Evolutionary conservation across 305 asterid genomes (phyloP), one percentile per base, ranked within the genome.

Genomic region (Fraxinus xanthoxyloides): DNA sequence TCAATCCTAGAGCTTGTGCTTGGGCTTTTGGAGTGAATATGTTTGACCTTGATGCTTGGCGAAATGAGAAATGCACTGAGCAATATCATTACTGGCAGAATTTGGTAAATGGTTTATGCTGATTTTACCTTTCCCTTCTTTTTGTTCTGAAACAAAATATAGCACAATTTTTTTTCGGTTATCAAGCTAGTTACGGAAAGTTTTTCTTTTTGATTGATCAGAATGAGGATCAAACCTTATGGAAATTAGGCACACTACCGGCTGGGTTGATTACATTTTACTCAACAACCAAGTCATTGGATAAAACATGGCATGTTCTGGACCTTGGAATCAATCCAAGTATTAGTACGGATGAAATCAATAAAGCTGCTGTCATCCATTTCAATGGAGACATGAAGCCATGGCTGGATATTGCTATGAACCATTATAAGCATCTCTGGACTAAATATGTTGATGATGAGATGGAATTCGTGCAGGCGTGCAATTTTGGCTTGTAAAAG

Each of bases 351-450:
- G 90, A 89, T 79, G 94, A 90, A 80, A 90, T 90, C 15, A 87
- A 87, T 13, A 90, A 89, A 77, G 92, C 91, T 77, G 94, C 92
- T 1, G 89, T 89, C 46, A 88, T 90, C 82, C 94, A 90, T 85
- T 90, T 86, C 83, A 90, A 88, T 74, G 92, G 93, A 73, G 90
- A 90, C 84, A 88, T 90, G 92, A 89, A 89, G 81, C 92, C 92
- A 0, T 90, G 93, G 93, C 92, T 90, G 34, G 93, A 90, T 79
- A 88, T 89, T 34, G 92, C 89, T 74, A 88, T 89, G 89, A 88
- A 87, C 81, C 84, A 73, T 24, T 89, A 86, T 84, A 88, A 88
- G 87, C 88, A 78, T 81, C 87, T 88, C 19, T 89, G 94, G 94
- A 88, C 90, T 17, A 90, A 87, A 84, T 88, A 89, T 65, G 87